phyloP scores from a whole-genome alignment of 805 yeast species.

The Helenozyma baotianmanensis region DNA sequence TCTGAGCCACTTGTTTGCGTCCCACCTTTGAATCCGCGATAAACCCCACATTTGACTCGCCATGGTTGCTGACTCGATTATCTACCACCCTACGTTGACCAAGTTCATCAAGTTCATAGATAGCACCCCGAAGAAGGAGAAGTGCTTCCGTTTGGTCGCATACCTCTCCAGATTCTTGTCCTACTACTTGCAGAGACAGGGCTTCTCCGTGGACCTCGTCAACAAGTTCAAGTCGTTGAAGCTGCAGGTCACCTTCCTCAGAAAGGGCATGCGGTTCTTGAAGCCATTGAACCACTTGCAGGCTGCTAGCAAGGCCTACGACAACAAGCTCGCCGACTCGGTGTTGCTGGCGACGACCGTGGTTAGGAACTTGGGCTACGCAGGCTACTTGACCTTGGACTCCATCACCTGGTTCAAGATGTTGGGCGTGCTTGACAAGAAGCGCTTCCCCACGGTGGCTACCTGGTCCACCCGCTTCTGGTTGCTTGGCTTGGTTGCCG shows the following conservation, averaged over 20 bases:
- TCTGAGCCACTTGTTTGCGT: background rate
- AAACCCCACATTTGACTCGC: background rate
- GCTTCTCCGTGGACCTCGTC: conserved; percentile 46
- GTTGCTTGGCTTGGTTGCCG: conserved; percentile 66
- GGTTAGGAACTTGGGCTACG: conserved; percentile 55
- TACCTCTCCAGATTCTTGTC: conserved; percentile 74
- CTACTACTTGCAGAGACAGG: conserved; percentile 54
- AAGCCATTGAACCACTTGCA: conserved; percentile 74
- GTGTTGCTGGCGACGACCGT: conserved; percentile 50
- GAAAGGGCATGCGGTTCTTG: conserved; percentile 80
- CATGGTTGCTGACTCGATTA: conserved; percentile 65
- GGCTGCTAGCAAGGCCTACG: conserved; percentile 61
- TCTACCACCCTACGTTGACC: conserved; percentile 69
- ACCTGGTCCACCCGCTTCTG: conserved; percentile 67
- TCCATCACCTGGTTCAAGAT: conserved; percentile 58
- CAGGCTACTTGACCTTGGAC: conserved; percentile 61
- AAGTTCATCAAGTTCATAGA: conserved; percentile 63
- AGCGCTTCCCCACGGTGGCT: conserved; percentile 47
- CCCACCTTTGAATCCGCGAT: conserved; percentile 1
- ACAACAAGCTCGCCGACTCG: conserved; percentile 66
- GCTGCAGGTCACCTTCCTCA: conserved; percentile 57
- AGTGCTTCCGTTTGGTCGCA: conserved; percentile 71
- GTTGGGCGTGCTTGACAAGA: conserved; percentile 49
- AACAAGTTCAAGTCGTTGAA: conserved; percentile 53
- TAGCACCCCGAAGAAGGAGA: conserved; percentile 72